Base-by-base conservation (phyloP, 371 early-diverging fungal genomes). In the Actinomucor elegans region DNA sequence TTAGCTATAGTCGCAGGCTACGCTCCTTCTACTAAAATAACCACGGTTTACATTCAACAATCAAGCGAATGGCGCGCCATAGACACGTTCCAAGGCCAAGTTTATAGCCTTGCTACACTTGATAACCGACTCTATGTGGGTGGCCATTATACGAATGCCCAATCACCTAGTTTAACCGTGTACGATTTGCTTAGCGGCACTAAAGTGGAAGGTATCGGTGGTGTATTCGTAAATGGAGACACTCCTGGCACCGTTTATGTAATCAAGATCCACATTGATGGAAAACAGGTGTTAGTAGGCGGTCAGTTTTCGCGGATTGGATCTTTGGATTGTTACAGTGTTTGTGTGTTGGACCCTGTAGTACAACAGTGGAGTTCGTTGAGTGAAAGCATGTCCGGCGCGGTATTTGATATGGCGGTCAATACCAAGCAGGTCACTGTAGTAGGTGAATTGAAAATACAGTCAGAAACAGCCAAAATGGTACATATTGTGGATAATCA, bases 271-370 rank as follows among this genome's bases (percentile, higher is more conserved):
- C 69, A 59, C 8, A 66, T 66, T 3, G 57, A 68, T 23, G 64
- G 67, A 14, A 53, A 48, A 7, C 36, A 40, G 9, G 46, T 83
- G 5, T 42, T 81, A 20, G 59, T 85, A 10, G 84, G 71, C 21
- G 86, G 86, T 4, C 67, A 67, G 28, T 85, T 85, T 45, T 59
- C 65, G 1, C 72, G 66, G 0, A 69, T 75, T 11, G 84, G 81
- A 0, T 63, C 54, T 1, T 54, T 81, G 15, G 48, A 42, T 2
- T 85, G 86, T 18, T 43, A 65, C 17, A 42, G 57, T 12, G 50
- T 85, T 3, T 85, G 86, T 40, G 36, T 54, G 2, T 54, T 77
- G 21, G 64, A 67, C 40, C 54, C 60, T 5, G 44, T 2, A 0
- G 62, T 32, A 6, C 41, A 55, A 20, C 73, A 77, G 45, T 77